Evolutionary conservation across 768 basidiomycete species (phyloP).

Genomic region (Tricholoma matsutake): DNA sequence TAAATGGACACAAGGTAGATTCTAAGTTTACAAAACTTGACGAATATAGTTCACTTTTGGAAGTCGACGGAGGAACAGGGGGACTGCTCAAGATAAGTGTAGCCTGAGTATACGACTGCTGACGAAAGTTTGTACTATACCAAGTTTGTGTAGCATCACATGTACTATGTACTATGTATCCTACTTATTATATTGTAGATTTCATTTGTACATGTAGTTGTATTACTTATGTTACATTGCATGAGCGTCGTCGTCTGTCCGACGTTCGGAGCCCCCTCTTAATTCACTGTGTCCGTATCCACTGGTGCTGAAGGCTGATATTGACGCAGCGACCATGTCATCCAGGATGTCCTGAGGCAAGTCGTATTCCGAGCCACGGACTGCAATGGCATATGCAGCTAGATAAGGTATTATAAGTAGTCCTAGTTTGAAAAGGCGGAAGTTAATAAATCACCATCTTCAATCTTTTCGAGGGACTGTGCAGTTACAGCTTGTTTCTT

Average conservation of each 20-base stretch:
- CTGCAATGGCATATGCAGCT: slow-evolving; percentile 73
- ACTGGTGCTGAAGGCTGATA: slow-evolving; percentile 28
- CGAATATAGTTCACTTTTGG: slow-evolving; percentile 16
- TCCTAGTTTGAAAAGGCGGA: neutral
- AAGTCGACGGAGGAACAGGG: slow-evolving; percentile 19
- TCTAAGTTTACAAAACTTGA: slow-evolving; percentile 15
- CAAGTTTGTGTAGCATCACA: neutral
- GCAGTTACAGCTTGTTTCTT: slow-evolving; percentile 88
- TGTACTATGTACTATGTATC: neutral
- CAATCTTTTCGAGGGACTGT: slow-evolving; percentile 92
- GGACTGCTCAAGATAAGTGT: slow-evolving; percentile 24
- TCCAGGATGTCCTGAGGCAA: slow-evolving; percentile 65
- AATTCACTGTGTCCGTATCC: slow-evolving; percentile 2
- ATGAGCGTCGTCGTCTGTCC: slow-evolving; percentile 15
- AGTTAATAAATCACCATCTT: slow-evolving; percentile 60
- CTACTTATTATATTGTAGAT: neutral
- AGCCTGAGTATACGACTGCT: neutral
- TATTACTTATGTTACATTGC: neutral
- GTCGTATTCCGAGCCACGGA: slow-evolving; percentile 74
- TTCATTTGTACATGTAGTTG: slow-evolving; percentile 1
- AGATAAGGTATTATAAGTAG: slow-evolving; percentile 6
- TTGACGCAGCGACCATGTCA: slow-evolving; percentile 57
- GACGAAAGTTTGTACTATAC: neutral
- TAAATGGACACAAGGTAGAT: slow-evolving; percentile 25
- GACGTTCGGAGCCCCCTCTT: slow-evolving; percentile 7